Evolutionary conservation across 1,284 basidiomycete species (phyloP), one percentile per base, ranked within the genome.

Genomic region (Malassezia arunalokei): DNA sequence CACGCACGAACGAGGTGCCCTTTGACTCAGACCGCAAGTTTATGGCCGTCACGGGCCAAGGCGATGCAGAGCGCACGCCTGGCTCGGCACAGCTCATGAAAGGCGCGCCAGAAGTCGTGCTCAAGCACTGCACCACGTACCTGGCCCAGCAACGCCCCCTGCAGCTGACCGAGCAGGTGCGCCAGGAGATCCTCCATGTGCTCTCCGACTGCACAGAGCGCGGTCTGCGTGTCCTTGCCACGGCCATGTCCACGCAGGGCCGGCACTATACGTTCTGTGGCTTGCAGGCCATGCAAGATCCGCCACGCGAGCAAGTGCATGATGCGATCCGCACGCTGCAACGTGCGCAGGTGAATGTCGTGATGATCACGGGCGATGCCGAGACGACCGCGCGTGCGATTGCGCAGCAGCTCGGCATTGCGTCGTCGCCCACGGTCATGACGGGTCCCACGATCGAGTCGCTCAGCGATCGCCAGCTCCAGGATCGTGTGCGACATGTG

Each of bases 281-380:
- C 0, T 88, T 94, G 75, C 83, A 88, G 70, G 90, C 87, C 3
- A 96, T 96, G 89, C 78, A 86, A 55, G 92, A 96, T 73, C 92
- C 92, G 3, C 92, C 92, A 0, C 78, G 92, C 40, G 84, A 84
- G 60, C 91, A 90, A 24, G 90, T 96, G n/a, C 83, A 83, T 2
- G 85, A 89, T 62, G 84, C 91, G 8, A 84, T 96, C 57, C 78
- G 78, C 29, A 76, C 84, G 24, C 77, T 96, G 27, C 86, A 89
- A 65, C 76, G 78, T 14, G 89, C 86, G 14, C 87, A 91, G 6
- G 85, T 98, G 33, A 88, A 92, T 66, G 83, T 96, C 11, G 85
- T 96, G 39, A 96, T 98, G 91, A 95, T 96, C 72, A 96, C 92
- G 0, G 92, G 92, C 12, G 92, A 96, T 68, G 83, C 89, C 20